Conservation (phyloP, 495 filamentous ascomycete genomes). For the Podospora conica region DNA sequence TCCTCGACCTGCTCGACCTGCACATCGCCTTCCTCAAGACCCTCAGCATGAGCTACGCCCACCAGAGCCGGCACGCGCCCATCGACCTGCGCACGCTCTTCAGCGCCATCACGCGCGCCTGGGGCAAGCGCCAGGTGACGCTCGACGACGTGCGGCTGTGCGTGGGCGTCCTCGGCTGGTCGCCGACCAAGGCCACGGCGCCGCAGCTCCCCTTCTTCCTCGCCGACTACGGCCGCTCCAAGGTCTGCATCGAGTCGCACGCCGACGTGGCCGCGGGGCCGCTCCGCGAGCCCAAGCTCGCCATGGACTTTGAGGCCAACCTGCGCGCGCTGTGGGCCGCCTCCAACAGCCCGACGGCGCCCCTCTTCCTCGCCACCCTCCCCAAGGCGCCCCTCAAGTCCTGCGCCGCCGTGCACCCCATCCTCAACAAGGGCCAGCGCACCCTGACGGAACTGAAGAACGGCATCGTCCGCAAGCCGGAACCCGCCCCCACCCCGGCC, state of each 20-base stretch:
- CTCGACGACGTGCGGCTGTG: conserved; percentile 53
- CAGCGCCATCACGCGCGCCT: conserved; percentile 49
- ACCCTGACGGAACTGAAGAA: conserved; percentile 56
- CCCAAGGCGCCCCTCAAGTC: conserved; percentile 49
- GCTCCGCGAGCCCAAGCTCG: conserved; percentile 51
- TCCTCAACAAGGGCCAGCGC: conserved; percentile 51
- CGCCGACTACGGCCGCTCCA: conserved; percentile 53
- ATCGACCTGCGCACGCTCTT: conserved; percentile 52
- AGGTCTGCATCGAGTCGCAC: conserved; percentile 39
- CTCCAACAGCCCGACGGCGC: conserved; percentile 18
- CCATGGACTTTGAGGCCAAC: conserved; percentile 46
- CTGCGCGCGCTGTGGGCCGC: conserved; percentile 44
- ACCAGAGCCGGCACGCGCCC: conserved; percentile 56
- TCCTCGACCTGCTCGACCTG: conserved; percentile 50
- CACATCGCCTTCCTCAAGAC: conserved; percentile 54
- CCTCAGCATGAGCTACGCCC: conserved; percentile 53
- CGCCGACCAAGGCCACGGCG: conserved; percentile 10
- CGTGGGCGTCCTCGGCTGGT: conserved; percentile 45
- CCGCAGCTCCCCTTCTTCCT: conserved; percentile 40
- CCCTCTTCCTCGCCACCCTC: conserved; percentile 46
- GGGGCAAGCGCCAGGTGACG: conserved; percentile 54
- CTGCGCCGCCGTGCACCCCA: conserved; percentile 39
- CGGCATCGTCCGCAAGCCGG: conserved; percentile 41
- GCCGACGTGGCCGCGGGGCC: conserved; percentile 29
- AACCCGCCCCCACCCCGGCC: conserved; percentile 13